phyloP scores from a whole-genome alignment of 805 yeast genomes.

The Deakozyma indianensis region DNA sequence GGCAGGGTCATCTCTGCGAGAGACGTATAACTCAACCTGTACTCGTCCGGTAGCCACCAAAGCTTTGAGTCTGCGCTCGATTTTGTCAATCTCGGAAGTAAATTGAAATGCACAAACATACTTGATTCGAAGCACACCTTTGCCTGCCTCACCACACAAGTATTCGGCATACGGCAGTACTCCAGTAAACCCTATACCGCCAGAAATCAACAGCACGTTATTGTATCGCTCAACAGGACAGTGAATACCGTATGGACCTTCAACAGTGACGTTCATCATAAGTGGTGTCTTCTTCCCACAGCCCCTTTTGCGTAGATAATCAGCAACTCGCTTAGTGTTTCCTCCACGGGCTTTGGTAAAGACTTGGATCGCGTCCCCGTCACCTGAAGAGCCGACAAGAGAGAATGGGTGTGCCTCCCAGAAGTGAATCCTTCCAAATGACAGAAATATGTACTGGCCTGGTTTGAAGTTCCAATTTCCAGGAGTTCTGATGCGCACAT shows the following conservation, averaged over 20 bases:
- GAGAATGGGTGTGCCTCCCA: slow-evolving; percentile 66
- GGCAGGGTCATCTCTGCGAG: slow-evolving; percentile 4
- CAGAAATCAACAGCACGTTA: slow-evolving; percentile 39
- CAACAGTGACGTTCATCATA: slow-evolving; percentile 32
- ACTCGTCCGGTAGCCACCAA: slow-evolving; percentile 18
- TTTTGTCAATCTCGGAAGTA: slow-evolving; percentile 8
- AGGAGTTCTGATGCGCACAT: slow-evolving; percentile 37
- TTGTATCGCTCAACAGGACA: slow-evolving; percentile 34
- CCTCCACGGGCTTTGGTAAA: slow-evolving; percentile 40
- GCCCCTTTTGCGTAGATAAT: slow-evolving; percentile 19
- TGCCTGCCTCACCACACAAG: slow-evolving; percentile 9
- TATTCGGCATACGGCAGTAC: slow-evolving; percentile 31
- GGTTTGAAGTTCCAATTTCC: slow-evolving; percentile 40
- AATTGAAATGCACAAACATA: slow-evolving; percentile 19
- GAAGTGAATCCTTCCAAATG: slow-evolving; percentile 31
- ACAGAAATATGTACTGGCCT: slow-evolving; percentile 50
- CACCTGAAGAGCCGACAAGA: slow-evolving; percentile 26
- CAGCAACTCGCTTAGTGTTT: slow-evolving; percentile 29
- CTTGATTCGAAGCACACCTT: slow-evolving; percentile 7
- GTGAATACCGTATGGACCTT: slow-evolving; percentile 47
- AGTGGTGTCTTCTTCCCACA: slow-evolving; percentile 21
- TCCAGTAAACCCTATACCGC: slow-evolving; percentile 55
- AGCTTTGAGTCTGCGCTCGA: slow-evolving; percentile 10
- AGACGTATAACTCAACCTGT: slow-evolving; percentile 7
- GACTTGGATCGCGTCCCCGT: slow-evolving; percentile 31